These are phyloP conservation scores for Gossypium trilobum DNA, from an alignment of 441 rosid species.

Conservation along the genomic window DNA sequence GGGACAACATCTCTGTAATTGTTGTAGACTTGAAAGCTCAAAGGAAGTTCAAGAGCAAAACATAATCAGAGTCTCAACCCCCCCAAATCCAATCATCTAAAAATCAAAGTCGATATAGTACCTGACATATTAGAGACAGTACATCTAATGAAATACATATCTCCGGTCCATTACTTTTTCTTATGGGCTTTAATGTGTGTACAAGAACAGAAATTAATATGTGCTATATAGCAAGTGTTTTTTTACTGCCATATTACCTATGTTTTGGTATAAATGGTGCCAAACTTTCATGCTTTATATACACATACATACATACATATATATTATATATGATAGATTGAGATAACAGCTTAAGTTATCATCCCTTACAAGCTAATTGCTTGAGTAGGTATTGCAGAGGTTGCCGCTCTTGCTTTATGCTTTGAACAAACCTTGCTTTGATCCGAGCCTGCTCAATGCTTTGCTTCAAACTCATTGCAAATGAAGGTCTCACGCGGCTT, in stretches of 20 bases:
- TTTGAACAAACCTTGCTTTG: conserved; percentile 67
- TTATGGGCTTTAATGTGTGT: conserved; percentile 62
- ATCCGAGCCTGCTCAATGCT: conserved; percentile 66
- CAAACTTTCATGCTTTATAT: neutral
- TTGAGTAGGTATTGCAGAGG: conserved; percentile 36
- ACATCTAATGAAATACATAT: conserved; percentile 37
- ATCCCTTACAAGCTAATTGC: conserved; percentile 44
- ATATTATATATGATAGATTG: neutral
- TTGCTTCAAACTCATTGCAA: conserved; percentile 73
- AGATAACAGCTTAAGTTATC: neutral
- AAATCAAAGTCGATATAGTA: conserved; percentile 19
- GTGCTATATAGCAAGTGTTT: conserved; percentile 23
- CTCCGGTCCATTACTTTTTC: conserved; percentile 64
- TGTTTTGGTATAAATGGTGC: conserved; percentile 10
- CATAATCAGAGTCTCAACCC: conserved; percentile 25
- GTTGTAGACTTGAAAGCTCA: conserved; percentile 80
- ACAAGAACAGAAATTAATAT: conserved; percentile 37
- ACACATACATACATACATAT: neutral
- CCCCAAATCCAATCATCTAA: neutral
- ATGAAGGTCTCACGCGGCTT: neutral
- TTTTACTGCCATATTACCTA: conserved; percentile 19
- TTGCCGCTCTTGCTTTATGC: conserved; percentile 46
- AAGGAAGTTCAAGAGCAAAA: conserved; percentile 61
- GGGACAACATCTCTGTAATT: conserved; percentile 65
- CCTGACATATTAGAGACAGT: conserved; percentile 31